Percentiles rank a stretch among this genome's conserved stretches.
Evolutionary conservation across 78 protist genomes (phyloP).

Genomic region (Polysphondylium violaceum): DNA sequence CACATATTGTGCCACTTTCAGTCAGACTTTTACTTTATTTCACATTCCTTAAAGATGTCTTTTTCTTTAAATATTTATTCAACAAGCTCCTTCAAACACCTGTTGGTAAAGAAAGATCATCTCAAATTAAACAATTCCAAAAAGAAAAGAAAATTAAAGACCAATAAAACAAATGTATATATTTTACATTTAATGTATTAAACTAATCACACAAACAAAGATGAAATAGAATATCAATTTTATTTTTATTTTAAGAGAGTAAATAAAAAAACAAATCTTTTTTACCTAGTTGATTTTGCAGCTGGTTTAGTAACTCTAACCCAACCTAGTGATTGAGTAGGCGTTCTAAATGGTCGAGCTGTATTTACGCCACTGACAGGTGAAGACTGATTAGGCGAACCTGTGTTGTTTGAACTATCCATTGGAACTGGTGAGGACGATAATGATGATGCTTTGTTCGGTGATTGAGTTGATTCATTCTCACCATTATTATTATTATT

Average conservation of each 20-base stretch:
- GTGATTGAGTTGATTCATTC: background rate
- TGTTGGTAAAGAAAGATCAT: background rate
- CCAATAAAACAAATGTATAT: no score
- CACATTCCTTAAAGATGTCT: background rate
- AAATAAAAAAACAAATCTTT: no score
- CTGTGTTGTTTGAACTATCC: background rate
- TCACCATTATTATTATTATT: no score
- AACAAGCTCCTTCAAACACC: background rate
- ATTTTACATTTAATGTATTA: no score
- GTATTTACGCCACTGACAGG: no score
- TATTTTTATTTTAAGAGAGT: no score
- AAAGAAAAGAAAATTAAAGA: background rate
- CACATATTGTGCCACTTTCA: background rate
- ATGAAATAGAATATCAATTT: no score
- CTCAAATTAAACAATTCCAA: slow-evolving; percentile 5
- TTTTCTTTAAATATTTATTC: background rate
- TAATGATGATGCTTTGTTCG: no score
- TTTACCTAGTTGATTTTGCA: slow-evolving; percentile 26
- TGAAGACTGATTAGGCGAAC: no score
- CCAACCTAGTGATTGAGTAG: slow-evolving; percentile 30
- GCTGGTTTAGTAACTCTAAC: slow-evolving; percentile 18
- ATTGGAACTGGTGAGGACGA: background rate
- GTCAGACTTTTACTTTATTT: background rate
- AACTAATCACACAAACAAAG: no score
- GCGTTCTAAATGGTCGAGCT: background rate